These are phyloP conservation scores for Lachancea lanzarotensis DNA, from an alignment of 805 yeast genomes.

Conservation along the genomic window DNA sequence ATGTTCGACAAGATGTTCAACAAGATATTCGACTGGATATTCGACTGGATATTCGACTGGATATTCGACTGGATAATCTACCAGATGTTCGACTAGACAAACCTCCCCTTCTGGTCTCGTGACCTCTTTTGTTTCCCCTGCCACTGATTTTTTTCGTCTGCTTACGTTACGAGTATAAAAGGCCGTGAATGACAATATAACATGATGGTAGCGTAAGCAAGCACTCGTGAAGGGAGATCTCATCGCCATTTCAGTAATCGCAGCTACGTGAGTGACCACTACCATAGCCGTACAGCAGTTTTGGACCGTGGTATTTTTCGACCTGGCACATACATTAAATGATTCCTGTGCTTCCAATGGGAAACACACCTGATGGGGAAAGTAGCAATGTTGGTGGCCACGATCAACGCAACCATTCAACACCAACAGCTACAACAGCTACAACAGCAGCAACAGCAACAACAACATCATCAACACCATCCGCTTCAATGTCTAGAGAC, in stretches of 20 bases:
- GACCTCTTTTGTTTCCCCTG: too few species aligned
- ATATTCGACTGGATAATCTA: too few species aligned
- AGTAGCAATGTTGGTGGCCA: neutral
- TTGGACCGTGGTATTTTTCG: too few species aligned
- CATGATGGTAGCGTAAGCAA: conserved; percentile 1
- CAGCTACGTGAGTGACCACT: neutral
- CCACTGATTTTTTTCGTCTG: neutral
- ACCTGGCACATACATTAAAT: neutral
- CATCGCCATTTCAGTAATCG: neutral
- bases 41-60: too few species aligned
- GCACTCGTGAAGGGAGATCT: neutral
- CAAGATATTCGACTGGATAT: too few species aligned
- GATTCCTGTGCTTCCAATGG: neutral
- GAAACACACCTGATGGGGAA: neutral
- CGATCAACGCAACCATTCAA: neutral
- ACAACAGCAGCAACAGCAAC: too few species aligned
- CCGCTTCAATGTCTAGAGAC: neutral
- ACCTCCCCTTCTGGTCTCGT: too few species aligned
- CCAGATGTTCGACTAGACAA: too few species aligned
- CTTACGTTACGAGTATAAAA: neutral
- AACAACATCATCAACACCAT: too few species aligned
- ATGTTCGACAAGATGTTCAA: too few species aligned
- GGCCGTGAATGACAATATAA: neutral
- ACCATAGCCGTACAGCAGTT: too few species aligned
- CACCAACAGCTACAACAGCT: neutral